These are phyloP conservation scores for Cymbopogon citratus DNA, from an alignment of 176 grass and related monocot genomes.

Conservation along the genomic window DNA sequence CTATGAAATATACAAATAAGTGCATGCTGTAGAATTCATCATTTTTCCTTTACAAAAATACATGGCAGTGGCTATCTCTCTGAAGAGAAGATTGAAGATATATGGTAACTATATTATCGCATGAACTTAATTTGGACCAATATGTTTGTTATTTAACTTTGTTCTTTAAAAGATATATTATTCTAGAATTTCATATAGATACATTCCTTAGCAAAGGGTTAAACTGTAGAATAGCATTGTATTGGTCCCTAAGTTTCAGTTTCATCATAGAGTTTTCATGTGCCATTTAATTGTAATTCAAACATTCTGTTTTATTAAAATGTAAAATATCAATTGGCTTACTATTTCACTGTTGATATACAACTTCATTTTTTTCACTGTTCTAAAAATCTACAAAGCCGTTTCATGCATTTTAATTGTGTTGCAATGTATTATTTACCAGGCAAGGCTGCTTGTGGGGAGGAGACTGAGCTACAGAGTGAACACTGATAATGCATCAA, in stretches of 20 bases:
- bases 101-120: not conserved
- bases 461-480: constrained; percentile 67
- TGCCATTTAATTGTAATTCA: not conserved
- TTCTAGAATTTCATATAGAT: not conserved
- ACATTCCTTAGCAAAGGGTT: not conserved
- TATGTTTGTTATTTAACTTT: not conserved
- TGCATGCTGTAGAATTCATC: not conserved
- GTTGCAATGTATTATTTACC: constrained; percentile 15
- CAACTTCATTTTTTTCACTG: not conserved
- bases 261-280: not conserved
- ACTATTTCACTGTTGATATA: not conserved
- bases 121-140: not conserved
- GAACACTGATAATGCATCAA: constrained; percentile 31
- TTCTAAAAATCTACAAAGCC: not conserved
- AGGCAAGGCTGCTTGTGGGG: constrained; percentile 65
- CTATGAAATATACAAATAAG: not conserved
- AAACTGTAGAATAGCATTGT: not conserved
- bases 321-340: not conserved
- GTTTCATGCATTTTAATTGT: constrained; percentile 14
- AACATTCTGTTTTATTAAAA: not conserved
- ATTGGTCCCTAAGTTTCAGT: not conserved
- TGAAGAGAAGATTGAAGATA: not conserved
- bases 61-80: not conserved
- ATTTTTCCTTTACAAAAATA: not conserved
- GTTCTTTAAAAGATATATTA: not conserved